Conservation (phyloP, 441 rosid species). For the Metrosideros polymorpha region DNA sequence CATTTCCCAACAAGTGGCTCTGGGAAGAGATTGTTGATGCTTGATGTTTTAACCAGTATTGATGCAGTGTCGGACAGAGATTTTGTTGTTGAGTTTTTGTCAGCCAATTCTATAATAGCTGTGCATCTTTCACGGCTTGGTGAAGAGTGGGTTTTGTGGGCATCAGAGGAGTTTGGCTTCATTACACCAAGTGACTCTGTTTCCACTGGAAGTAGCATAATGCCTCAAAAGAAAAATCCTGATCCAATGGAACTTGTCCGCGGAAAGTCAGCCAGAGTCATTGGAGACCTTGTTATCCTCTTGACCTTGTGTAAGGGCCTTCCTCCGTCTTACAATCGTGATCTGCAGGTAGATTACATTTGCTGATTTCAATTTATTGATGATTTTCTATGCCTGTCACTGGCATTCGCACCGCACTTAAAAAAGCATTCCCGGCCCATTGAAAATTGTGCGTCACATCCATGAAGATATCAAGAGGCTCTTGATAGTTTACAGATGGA, state of each 20-base stretch:
- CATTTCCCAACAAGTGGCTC: neutral
- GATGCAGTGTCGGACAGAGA: constrained; percentile 97
- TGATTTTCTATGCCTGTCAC: neutral
- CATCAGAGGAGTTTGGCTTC: constrained; percentile 93
- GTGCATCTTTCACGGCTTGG: constrained; percentile 88
- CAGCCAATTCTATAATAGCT: constrained; percentile 66
- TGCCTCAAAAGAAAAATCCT: constrained; percentile 99
- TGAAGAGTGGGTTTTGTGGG: constrained; percentile 99
- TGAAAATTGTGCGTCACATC: neutral
- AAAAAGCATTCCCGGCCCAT: neutral
- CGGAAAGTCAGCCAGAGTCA: constrained; percentile 83
- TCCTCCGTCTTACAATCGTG: constrained; percentile 92
- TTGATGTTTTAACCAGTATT: constrained; percentile 40
- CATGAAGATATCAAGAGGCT: neutral
- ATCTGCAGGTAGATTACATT: constrained; percentile 49
- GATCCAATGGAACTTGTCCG: constrained; percentile 99
- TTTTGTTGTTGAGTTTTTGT: constrained; percentile 74
- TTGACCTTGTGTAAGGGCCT: constrained; percentile 94
- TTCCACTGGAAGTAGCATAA: constrained; percentile 95
- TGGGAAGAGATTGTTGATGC: neutral
- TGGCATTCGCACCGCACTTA: neutral
- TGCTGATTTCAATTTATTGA: neutral
- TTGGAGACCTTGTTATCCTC: constrained; percentile 80
- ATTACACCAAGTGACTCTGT: constrained; percentile 81
- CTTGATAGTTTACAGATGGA: neutral